Evolutionary conservation across 2,329 filamentous ascomycete genomes (phyloP), one percentile per base, ranked within the genome.

Genomic region (Falciphora oryzae): DNA sequence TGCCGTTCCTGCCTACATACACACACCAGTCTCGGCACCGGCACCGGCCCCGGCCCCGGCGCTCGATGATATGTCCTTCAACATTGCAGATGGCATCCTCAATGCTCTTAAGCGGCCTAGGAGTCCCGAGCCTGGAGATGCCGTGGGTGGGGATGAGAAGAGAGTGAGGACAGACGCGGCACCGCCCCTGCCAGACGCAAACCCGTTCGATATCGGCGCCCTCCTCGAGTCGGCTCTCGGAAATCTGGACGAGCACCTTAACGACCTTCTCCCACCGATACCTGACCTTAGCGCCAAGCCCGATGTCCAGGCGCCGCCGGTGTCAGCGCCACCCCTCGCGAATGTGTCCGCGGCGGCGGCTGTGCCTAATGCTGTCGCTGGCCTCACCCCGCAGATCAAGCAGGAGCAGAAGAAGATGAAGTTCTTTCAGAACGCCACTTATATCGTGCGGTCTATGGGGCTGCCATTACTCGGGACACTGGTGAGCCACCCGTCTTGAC

Each of bases 361-460:
- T 11, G 1, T 53, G 6, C n/a, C 44, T 10, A 25, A n/a, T 25
- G 18, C 44, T 10, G 22, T 53, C 7, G 44, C 22, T 6, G 7
- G 18, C 6, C 18, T 53, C 18, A 14, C 8, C 2, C 44, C 44
- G 18, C n/a, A 67, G 28, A 64, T 65, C 18, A 64, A 57, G 62
- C 61, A 64, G 1, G 70, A 70, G 31, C 70, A 71, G 35, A 73
- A 70, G 63, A 73, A 73, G 65, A 74, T 76, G 73, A 74, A 72
- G 64, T 75, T 73, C 16, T 72, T 71, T 0, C 71, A 71, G 58
- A 75, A 73, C 50, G 71, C 75, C 1, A 71, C 71, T 1, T 75
- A 75, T 63, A 71, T 76, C 10, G 70, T 74, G 65, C 72, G 74
- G 50, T 73, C 73, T 18, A 76, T 77, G 75, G 74, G 72, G 38